Evolutionary conservation across 345 rosid species (phyloP), one percentile per base, ranked within the genome.

Genomic region (Eucalyptus tenuipes): DNA sequence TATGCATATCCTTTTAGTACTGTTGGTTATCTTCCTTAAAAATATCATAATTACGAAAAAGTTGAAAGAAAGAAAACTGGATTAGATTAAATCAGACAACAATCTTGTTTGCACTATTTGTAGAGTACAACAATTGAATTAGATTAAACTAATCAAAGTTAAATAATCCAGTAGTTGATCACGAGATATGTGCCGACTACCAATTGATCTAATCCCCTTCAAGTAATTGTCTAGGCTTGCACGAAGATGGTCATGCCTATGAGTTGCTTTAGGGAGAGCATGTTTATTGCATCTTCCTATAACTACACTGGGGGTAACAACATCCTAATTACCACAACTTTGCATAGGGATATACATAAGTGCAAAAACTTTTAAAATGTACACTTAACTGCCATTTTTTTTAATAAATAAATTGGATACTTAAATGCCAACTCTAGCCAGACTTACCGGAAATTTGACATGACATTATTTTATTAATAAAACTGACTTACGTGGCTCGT

Each of bases 201-300:
- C 49, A n/a, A 42, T 59, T 37, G 25, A 64, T 50, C 27, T 55
- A 24, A 40, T 44, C 9, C 25, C 16, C 9, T 31, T 13, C 31
- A 59, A 4, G 45, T 52, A 10, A n/a, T 87, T 42, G 48, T 61
- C 75, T 91, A 94, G 98, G 94, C 96, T 59, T 95, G 97, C 87
- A 94, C 96, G 8, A 96, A 96, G 95, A 96, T 95, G 96, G 93
- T 95, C 86, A 91, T 96, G 96, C 96, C 96, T 6, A 94, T 94
- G 96, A 94, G 92, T 82, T 90, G 93, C 92, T 94, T 95, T 10
- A 88, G 91, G 33, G 88, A 91, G 86, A 94, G 95, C 90, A 96
- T 96, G 97, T 94, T 93, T 71, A 95, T 95, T 89, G 91, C 95
- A 17, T 92, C 61, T 8, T 90, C 88, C 4, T 93, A 88, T 50